Evolutionary conservation across 1,284 basidiomycete species (phyloP).

Genomic region (Cutaneotrichosporon sp.): DNA sequence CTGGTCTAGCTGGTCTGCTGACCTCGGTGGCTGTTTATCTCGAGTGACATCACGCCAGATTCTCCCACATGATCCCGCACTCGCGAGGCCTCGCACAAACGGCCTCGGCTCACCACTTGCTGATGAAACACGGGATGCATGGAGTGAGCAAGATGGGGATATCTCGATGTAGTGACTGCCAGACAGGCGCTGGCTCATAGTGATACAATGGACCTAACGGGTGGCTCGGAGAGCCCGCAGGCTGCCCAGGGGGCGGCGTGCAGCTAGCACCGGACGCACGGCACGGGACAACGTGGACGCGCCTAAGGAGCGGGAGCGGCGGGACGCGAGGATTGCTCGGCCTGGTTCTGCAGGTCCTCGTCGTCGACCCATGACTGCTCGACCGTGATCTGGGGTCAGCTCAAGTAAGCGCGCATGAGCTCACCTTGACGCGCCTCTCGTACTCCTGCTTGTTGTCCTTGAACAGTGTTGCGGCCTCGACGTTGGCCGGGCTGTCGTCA

Average conservation of each 20-base stretch:
- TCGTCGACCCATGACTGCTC: constrained; percentile 46
- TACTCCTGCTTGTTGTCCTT: constrained; percentile 99
- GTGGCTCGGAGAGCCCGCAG: background rate
- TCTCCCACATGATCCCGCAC: too few relatives aligned
- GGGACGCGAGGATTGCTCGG: constrained; percentile 5
- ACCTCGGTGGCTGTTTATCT: too few relatives aligned
- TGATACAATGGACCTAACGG: constrained; percentile 5
- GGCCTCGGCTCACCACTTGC: too few relatives aligned
- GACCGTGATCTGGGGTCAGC: constrained; percentile 32
- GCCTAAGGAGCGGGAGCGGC: constrained; percentile 9
- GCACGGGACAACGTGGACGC: background rate
- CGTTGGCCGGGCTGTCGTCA: constrained; percentile 80
- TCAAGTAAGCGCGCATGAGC: too few relatives aligned
- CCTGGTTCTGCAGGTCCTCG: constrained; percentile 35
- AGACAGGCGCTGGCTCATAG: too few relatives aligned
- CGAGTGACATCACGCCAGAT: too few relatives aligned
- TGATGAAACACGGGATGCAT: background rate
- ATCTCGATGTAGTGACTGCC: background rate
- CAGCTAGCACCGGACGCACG: background rate
- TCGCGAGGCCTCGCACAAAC: too few relatives aligned
- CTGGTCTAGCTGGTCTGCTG: too few relatives aligned
- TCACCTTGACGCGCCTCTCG: constrained; percentile 80
- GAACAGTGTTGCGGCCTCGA: constrained; percentile 94
- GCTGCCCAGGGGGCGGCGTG: background rate
- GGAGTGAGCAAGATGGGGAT: background rate